Evolutionary conservation across 2,329 filamentous ascomycete species (phyloP).

Genomic region (Lachnellula willkommii): DNA sequence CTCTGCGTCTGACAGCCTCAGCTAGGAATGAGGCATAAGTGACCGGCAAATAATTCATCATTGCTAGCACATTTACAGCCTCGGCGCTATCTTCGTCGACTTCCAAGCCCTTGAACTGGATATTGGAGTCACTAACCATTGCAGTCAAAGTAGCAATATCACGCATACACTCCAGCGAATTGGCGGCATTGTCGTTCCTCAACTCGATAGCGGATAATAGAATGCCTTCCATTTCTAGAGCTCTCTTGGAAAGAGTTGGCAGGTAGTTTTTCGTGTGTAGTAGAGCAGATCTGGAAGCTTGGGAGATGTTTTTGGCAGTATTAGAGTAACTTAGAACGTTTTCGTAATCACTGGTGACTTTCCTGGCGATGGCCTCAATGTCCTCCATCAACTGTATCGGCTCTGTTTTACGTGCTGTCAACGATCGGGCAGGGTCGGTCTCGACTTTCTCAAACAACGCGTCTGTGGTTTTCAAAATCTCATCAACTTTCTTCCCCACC

Average conservation of each 20-base stretch:
- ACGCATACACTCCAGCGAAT: constrained; percentile 71
- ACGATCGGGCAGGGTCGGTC: constrained; percentile 49
- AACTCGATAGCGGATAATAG: constrained; percentile 54
- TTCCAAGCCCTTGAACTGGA: constrained; percentile 65
- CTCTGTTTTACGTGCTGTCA: constrained; percentile 55
- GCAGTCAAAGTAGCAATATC: constrained; percentile 75
- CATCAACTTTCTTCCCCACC: constrained; percentile 54
- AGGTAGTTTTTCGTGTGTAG: constrained; percentile 59
- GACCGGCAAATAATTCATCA: constrained; percentile 77
- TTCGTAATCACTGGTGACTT: constrained; percentile 81
- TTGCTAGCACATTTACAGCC: constrained; percentile 72
- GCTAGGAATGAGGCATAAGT: constrained; percentile 86
- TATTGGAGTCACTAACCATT: constrained; percentile 65
- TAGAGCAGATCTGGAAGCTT: constrained; percentile 58
- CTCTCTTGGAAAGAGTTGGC: constrained; percentile 51
- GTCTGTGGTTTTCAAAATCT: constrained; percentile 57
- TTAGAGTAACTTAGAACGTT: constrained; percentile 65
- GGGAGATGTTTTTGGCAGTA: constrained; percentile 58
- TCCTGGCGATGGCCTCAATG: constrained; percentile 78
- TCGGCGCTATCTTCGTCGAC: constrained; percentile 70
- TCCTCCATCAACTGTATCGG: constrained; percentile 69
- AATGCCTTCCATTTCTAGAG: constrained; percentile 57
- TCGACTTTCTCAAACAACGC: constrained; percentile 59
- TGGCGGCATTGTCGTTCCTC: constrained; percentile 62
- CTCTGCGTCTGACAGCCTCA: constrained; percentile 77